Evolutionary conservation across 306 rosid species (phyloP).

Genomic region (Argentina anserina): DNA sequence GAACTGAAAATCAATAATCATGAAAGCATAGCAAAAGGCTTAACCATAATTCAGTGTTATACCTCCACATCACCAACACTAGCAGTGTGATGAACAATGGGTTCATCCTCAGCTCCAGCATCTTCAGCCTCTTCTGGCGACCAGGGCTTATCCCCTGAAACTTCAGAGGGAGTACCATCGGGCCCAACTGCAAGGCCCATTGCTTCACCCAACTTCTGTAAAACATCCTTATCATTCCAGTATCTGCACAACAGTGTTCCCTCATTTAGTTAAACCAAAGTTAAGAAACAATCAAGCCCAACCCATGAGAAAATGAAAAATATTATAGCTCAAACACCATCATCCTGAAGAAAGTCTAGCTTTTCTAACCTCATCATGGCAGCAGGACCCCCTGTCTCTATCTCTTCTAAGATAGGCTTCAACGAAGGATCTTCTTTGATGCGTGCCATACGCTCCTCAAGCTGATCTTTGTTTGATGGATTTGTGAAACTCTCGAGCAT

Average conservation of each 20-base stretch:
- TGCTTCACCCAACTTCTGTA: conserved; percentile 25
- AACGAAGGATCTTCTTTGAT: conserved; percentile 95
- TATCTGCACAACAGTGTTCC: conserved; percentile 46
- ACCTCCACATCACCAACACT: conserved; percentile 98
- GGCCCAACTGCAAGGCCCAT: conserved; percentile 23
- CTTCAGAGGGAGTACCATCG: conserved; percentile 36
- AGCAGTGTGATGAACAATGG: conserved; percentile 89
- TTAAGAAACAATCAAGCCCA: background rate
- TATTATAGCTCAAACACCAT: conserved; percentile 13
- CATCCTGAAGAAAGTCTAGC: background rate
- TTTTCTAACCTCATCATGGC: conserved; percentile 91
- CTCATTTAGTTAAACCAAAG: conserved; percentile 15
- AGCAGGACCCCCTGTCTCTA: conserved; percentile 93
- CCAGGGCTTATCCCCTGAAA: conserved; percentile 63
- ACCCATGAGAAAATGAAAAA: conserved; percentile 7
- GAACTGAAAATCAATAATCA: background rate
- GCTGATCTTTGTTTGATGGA: conserved; percentile 81
- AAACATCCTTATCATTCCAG: conserved; percentile 68
- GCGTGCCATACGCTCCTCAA: conserved; percentile 96
- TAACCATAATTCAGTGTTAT: background rate
- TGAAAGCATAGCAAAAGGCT: background rate
- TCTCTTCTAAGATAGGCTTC: conserved; percentile 93
- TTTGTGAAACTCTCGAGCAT: conserved; percentile 77
- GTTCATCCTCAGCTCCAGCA: conserved; percentile 82
- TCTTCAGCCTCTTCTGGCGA: conserved; percentile 72